Evolutionary conservation across 495 filamentous ascomycete species (phyloP), one percentile per base, ranked within the genome.

Genomic region (Annulohypoxylon nitens): DNA sequence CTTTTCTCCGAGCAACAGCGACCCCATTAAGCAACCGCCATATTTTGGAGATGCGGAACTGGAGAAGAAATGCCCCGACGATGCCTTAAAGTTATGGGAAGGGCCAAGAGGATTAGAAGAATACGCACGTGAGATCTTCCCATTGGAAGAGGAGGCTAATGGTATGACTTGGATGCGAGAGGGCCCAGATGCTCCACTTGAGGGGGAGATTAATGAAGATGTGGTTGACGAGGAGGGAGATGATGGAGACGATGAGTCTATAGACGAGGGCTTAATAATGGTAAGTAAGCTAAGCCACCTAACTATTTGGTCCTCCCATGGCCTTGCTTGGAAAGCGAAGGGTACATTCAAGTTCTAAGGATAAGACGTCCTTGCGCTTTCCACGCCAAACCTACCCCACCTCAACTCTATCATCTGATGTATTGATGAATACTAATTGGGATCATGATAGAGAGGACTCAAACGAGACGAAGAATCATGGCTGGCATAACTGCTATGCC

Each of bases 51-150:
- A 84, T 59, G 54, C 73, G 75, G 85, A 77, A 76, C 85, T 84
- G 73, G 91, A 85, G 78, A 83, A 71, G 73, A 89, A 74, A 86
- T 92, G 81, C 66, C 93, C 94, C 3, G 85, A 88, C 33, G 88
- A 93, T 61, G 91, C 94, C 8, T 82, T 93, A 63, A 86, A 90
- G 68, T 81, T 98, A 48, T 98, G 96, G 96, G 92, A 97, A 75
- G 96, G 95, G 4, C 92, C 92, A 78, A 86, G 96, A 43, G 92
- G 94, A 41, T 88, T 99, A 78, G 94, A 98, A 75, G 96, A 98
- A 79, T 99, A 98, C 80, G 96, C 95, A 30, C 87, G 93, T 20
- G 96, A 99, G 76, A 94, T 97, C 0, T 99, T 98, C 76, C 94
- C 94, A 0, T 85, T 97, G 3, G 96, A 99, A 80, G 96, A 99